Base-by-base conservation (phyloP, 805 yeast species). In the Kodamaea fukazawae region DNA sequence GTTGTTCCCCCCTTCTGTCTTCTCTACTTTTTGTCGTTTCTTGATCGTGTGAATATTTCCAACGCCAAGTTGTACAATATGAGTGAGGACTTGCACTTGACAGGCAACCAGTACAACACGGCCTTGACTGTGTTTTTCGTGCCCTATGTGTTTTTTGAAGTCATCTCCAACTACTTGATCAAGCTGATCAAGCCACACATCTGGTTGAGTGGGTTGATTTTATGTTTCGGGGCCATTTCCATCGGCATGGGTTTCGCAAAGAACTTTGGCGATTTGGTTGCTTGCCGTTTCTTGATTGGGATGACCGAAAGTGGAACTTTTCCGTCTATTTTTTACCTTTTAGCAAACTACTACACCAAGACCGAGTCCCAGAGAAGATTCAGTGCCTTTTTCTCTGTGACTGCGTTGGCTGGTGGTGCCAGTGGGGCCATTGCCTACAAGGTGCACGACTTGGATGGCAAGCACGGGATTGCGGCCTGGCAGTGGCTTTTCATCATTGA, bases 21-120 rank as follows among this genome's bases (percentile, higher is more conserved):
- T 20, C 67, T 86, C 32, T 86, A 86, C 54, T 78, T 86, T 58
- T 71, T 86, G 45, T 82, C 91, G 1, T 86, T 86, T 54, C 63
- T 86, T 53, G 95, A 86, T 58, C 71, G 95, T 58, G 90, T 86
- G 43, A 86, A 86, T 58, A 83, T 86, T 45, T 79, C 90, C 22
- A 86, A 86, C 60, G 95, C 95, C 6, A 79, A 79, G 44, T 75
- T 82, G 40, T 85, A 84, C 54, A 88, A 88, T 9, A 67, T 86
- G 67, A 70, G 70, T 14, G 60, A 52, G 1, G 84, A 79, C 42
- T 59, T 86, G 26, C 51, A 69, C 13, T 65, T 86, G 30, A 57
- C 60, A 2, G 83, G 83, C 7, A 70, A 71, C 48, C 81, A 83
- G 51, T 83, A 71, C 65, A 79, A 81, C 54, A 71, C 70, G 25